These are phyloP conservation scores for Fusarium siculi DNA, from an alignment of 2,329 filamentous ascomycete genomes.

Conservation along the genomic window DNA sequence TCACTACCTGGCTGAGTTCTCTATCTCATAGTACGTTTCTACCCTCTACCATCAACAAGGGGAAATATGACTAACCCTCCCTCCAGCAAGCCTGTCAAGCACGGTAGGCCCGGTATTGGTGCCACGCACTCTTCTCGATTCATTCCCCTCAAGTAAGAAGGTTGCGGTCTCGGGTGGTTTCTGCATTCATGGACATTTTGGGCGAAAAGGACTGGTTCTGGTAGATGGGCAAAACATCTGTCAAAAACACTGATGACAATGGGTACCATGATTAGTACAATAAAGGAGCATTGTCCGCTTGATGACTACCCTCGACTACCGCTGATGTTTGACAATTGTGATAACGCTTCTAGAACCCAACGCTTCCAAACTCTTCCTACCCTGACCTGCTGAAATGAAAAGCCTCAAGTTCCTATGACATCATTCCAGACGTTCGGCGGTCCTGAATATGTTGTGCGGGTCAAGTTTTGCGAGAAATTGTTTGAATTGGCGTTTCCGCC, in stretches of 20 bases:
- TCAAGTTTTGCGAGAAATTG: not conserved
- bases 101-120: constrained; percentile 99
- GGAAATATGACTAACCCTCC: constrained; percentile 59
- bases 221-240: constrained; percentile 58
- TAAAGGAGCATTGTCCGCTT: constrained; percentile 54
- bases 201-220: constrained; percentile 69
- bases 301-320: constrained; percentile 42
- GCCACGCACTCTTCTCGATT: constrained; percentile 99
- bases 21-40: constrained; percentile 94
- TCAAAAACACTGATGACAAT: constrained; percentile 58
- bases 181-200: constrained; percentile 67
- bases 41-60: not conserved
- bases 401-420: not conserved
- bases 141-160: constrained; percentile 99
- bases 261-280: constrained; percentile 58
- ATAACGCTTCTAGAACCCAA: constrained; percentile 5
- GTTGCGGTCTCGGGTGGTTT: constrained; percentile 61
- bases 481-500: not conserved
- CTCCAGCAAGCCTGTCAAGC: constrained; percentile 97
- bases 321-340: constrained; percentile 20
- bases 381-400: not conserved
- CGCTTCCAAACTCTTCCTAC: not conserved
- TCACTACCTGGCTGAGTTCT: constrained; percentile 99
- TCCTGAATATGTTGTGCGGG: not conserved
- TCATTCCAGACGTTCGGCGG: not conserved